phyloP scores from a whole-genome alignment of 306 rosid species.

The Castanea sativa region DNA sequence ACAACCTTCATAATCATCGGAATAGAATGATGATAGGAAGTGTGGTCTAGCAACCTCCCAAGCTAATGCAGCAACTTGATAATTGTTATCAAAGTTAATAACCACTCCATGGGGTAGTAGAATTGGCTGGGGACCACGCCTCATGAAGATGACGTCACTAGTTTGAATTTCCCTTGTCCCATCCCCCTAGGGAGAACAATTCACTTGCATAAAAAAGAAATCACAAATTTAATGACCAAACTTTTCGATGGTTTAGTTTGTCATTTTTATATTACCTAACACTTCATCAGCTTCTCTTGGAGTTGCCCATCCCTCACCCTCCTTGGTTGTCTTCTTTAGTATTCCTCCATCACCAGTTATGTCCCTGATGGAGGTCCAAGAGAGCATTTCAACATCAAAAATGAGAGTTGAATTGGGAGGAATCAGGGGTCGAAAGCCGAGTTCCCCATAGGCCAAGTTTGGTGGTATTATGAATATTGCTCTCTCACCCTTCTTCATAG shows the following conservation, averaged over 20 bases:
- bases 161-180: too few species aligned
- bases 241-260: background rate
- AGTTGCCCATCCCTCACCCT: slow-evolving; percentile 68
- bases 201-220: too few species aligned
- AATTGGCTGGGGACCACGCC: too few species aligned
- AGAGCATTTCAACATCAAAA: slow-evolving; percentile 55
- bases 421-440: slow-evolving; percentile 53
- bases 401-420: slow-evolving; percentile 58
- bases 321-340: slow-evolving; percentile 45
- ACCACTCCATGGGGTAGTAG: background rate
- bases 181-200: too few species aligned
- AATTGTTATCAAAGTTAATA: background rate
- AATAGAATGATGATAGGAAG: background rate
- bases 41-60: background rate
- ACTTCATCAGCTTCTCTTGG: slow-evolving; percentile 58
- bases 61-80: background rate
- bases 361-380: slow-evolving; percentile 51
- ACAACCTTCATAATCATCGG: background rate
- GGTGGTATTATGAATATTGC: slow-evolving; percentile 64
- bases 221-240: background rate
- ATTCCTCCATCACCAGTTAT: slow-evolving; percentile 61
- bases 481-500: slow-evolving; percentile 69
- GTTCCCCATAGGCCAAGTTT: slow-evolving; percentile 54
- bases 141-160: too few species aligned
- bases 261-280: slow-evolving; percentile 32